Base-by-base conservation (phyloP, 805 yeast species). In the Sugiyamaella boreocaroliniensis region DNA sequence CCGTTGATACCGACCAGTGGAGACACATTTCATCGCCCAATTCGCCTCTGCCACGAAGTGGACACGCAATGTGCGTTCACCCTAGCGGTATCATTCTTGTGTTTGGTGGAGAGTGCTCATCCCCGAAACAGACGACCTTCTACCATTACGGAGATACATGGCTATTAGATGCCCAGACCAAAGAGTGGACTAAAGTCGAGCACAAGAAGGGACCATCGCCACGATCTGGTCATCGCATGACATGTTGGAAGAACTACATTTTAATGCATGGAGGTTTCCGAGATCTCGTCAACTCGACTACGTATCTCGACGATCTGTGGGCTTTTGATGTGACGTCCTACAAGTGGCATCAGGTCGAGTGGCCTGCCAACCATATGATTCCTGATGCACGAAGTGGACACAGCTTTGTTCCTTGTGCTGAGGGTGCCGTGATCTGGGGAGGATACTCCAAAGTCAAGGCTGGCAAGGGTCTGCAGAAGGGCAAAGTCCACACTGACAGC, bases 301-400 rank as follows among this genome's bases (percentile, higher is more conserved):
- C 95, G 0, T 92, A 92, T 66, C 70, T 89, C 54, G 76, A 79
- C 60, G 99, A 92, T 66, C 68, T 88, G 53, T 92, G 99, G 99
- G 77, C 89, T 4, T 92, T 92, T 71, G 98, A 92, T 68, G 78
- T 90, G 47, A 82, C 90, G 16, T 83, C 82, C 12, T 86, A 89
- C 67, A 90, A 89, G 68, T 92, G 99, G 99, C 78, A 76, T 54
- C 93, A 90, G 67, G 80, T 89, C 4, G 93, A 84, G 63, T 86
- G 89, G 61, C 96, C 97, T 2, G 80, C 82, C 4, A 85, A 83
- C 52, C 89, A 86, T 59, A 75, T 85, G 1, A 66, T 81, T 29
- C 98, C 99, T 0, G 98, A 92, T 62, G 84, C 97, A 1, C 76
- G 99, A 58, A 86, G 96, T 0, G 98, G 98, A 1, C 98, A 92